Evolutionary conservation across 2,329 filamentous ascomycete species (phyloP).

Genomic region (Podosphaera aphanis): DNA sequence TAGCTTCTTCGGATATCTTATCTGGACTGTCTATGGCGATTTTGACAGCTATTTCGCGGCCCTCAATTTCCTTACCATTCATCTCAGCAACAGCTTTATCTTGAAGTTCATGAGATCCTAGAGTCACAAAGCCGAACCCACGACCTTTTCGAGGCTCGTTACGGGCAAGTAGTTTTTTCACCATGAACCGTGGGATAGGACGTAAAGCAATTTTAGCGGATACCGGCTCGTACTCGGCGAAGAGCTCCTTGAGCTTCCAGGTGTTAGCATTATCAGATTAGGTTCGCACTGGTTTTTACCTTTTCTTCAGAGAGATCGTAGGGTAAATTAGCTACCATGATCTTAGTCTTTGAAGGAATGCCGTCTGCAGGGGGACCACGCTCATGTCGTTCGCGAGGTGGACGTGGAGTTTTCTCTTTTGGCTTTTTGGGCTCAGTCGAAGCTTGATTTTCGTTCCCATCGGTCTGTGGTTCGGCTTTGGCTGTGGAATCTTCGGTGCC

Average conservation of each 20-base stretch:
- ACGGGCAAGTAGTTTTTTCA: constrained; percentile 98
- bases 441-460: constrained; percentile 33
- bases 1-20: constrained; percentile 77
- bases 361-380: constrained; percentile 93
- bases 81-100: constrained; percentile 94
- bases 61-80: constrained; percentile 98
- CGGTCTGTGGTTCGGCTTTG: constrained; percentile 27
- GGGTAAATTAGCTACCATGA: constrained; percentile 98
- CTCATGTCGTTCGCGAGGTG: constrained; percentile 42
- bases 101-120: constrained; percentile 85
- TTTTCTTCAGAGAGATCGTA: constrained; percentile 96
- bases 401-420: constrained; percentile 19
- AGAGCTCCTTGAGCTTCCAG: constrained; percentile 81
- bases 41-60: constrained; percentile 98
- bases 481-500: constrained; percentile 25
- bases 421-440: constrained; percentile 23
- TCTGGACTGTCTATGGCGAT: constrained; percentile 98
- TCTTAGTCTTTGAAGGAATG: constrained; percentile 97
- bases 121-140: constrained; percentile 94
- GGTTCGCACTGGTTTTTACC: constrained; percentile 27
- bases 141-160: constrained; percentile 97
- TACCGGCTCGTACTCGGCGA: constrained; percentile 71
- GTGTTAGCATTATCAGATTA: constrained; percentile 2
- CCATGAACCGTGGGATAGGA: constrained; percentile 98
- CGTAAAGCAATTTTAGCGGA: constrained; percentile 97